Conservation (phyloP, 257 asterid species). For the Verbena officinalis region DNA sequence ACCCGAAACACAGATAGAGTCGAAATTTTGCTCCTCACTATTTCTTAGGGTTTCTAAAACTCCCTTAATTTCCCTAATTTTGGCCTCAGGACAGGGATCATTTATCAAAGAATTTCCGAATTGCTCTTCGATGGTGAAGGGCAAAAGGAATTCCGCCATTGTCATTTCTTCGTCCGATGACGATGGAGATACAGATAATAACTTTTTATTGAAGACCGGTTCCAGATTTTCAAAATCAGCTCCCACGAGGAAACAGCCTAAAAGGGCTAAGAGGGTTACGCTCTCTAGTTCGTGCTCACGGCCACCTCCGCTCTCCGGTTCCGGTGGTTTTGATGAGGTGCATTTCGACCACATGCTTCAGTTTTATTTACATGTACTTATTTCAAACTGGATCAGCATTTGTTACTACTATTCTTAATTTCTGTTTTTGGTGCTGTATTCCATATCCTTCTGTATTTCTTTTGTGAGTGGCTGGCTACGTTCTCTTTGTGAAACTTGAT, state of each 20-base stretch:
- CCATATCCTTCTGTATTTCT: not conserved
- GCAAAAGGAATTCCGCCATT: constrained; percentile 53
- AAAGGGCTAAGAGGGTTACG: constrained; percentile 53
- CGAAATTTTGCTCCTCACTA: not conserved
- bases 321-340: constrained; percentile 63
- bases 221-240: constrained; percentile 49
- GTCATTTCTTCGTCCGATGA: constrained; percentile 66
- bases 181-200: constrained; percentile 38
- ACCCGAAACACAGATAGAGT: no score
- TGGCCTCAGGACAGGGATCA: not conserved
- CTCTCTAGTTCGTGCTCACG: constrained; percentile 44
- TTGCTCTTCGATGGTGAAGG: constrained; percentile 53
- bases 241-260: constrained; percentile 51
- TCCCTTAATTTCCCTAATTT: not conserved
- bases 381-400: not conserved
- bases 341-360: constrained; percentile 11
- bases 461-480: not conserved
- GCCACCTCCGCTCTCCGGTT: constrained; percentile 30
- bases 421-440: constrained; percentile 6
- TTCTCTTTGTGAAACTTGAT: constrained; percentile 10
- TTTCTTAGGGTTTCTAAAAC: constrained; percentile 32
- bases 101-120: not conserved
- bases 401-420: not conserved
- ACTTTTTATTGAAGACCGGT: constrained; percentile 31
- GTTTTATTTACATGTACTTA: not conserved